Conservation (phyloP, 2,329 filamentous ascomycete genomes). For the Penicillium sp. region DNA sequence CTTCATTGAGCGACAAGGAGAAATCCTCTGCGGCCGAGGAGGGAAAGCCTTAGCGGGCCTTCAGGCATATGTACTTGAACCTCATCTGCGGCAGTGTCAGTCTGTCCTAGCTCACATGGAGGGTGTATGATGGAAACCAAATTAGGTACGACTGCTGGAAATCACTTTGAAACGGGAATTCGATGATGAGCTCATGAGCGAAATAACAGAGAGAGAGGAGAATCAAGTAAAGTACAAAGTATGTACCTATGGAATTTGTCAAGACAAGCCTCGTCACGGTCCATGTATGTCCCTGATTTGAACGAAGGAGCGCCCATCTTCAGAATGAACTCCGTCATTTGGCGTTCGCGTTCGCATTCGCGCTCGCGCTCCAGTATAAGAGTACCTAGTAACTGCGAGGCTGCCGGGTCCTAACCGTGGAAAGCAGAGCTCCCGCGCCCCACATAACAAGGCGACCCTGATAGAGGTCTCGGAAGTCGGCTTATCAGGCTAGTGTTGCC, state of each 20-base stretch:
- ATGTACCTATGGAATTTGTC: too few species aligned
- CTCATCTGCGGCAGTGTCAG: neutral
- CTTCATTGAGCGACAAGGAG: too few species aligned
- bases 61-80: neutral
- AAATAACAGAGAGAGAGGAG: neutral
- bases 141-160: conserved; percentile 36
- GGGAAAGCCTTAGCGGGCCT: too few species aligned
- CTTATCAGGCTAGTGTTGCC: too few species aligned
- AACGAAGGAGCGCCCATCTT: conserved; percentile 38
- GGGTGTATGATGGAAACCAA: too few species aligned
- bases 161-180: conserved; percentile 19
- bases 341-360: too few species aligned
- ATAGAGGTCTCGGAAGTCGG: too few species aligned
- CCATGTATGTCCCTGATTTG: too few species aligned
- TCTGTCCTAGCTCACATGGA: too few species aligned
- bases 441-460: neutral
- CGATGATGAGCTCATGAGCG: neutral
- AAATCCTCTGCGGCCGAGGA: too few species aligned
- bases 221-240: neutral
- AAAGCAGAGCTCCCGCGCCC: neutral
- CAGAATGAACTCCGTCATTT: conserved; percentile 42
- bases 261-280: too few species aligned
- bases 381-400: too few species aligned
- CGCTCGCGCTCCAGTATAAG: conserved; percentile 37
- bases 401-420: neutral